Evolutionary conservation across 2,329 filamentous ascomycete species (phyloP), one percentile per base, ranked within the genome.

Genomic region (Magnaporthiopsis incrustans): DNA sequence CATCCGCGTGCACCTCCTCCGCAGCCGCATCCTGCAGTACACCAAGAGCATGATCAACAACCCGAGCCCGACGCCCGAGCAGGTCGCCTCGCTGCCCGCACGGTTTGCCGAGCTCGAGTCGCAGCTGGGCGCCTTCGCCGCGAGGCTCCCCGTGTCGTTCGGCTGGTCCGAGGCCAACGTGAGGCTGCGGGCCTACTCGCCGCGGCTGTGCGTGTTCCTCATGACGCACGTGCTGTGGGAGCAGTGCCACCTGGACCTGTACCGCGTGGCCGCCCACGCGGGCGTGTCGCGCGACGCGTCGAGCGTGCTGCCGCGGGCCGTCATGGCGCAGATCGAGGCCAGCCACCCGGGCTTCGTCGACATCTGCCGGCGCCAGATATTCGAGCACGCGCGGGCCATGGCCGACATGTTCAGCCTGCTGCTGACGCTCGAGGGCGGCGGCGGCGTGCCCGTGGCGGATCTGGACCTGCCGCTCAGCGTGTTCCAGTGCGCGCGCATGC

Each of bases 161-260:
- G 81, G 81, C 60, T 85, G 84, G 71, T 85, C 82, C 14, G 82
- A 85, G 66, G 81, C 77, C 66, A 85, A 84, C 35, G 74, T 85
- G 4, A 78, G 82, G 18, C 74, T 85, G 30, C 79, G 83, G 7
- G 81, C 82, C 3, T 85, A 85, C 68, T 85, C 83, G 1, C 80
- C 82, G 2, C 76, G 83, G 4, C 77, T 86, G 6, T 84, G 82
- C 66, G 81, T 83, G 57, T 85, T 83, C 65, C 75, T 85, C 68
- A 85, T 85, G 82, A 85, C 85, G 12, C 83, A 85, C 67, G 76
- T 85, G 11, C 83, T 80, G 81, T 85, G 82, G 82, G 77, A 81
- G 33, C 83, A 85, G 66, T 85, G 83, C 65, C 79, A 85, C 67
- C 82, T 82, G 67, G 83, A 85, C 68, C 74, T 85, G 3, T 85